Evolutionary conservation across 1,139 yeast species (phyloP), one percentile per base, ranked within the genome.

Genomic region (Yamadazyma siamensis): DNA sequence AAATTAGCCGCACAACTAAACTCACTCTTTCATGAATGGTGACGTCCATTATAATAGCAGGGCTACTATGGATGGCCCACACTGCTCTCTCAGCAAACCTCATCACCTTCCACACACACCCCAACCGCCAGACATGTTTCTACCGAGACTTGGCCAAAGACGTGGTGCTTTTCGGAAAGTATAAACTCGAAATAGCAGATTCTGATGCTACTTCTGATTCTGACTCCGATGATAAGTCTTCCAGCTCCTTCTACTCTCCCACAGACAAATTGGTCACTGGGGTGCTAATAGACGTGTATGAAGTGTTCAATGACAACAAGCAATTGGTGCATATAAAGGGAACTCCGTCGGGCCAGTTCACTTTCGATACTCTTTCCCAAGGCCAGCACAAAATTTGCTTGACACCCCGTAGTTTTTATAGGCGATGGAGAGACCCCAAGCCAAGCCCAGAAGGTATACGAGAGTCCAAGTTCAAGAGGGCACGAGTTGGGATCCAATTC

Each of bases 311-410:
- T 54, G 68, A 71, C 45, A 68, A 78, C 48, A 85, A 80, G 47
- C 71, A 84, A 34, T 84, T 82, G 26, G 78, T 78, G 26, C 74
- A 77, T 49, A 87, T 80, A 54, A 73, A 71, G 49, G 77, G 79
- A 11, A 52, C 68, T 5, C 62, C 84, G 16, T 54, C 59, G 16
- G 85, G 87, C 21, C 80, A 77, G 40, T 80, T 81, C 55, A 73
- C 83, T 13, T 81, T 80, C 56, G 73, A 78, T 18, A 81, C 89
- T 1, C 61, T 77, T 28, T 87, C 77, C 29, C 65, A 78, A 21
- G 94, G 94, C 26, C 85, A 80, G 49, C 91, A 83, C 59, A 63
- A 75, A 46, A 70, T 83, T 28, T 83, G 94, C 56, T 65, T 81
- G 46, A 77, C 79, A 35, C 82, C 87, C 4, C 71, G 75, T 41